These are phyloP conservation scores for Heimioporus sp. DNA, from an alignment of 768 basidiomycete species.

Conservation along the genomic window DNA sequence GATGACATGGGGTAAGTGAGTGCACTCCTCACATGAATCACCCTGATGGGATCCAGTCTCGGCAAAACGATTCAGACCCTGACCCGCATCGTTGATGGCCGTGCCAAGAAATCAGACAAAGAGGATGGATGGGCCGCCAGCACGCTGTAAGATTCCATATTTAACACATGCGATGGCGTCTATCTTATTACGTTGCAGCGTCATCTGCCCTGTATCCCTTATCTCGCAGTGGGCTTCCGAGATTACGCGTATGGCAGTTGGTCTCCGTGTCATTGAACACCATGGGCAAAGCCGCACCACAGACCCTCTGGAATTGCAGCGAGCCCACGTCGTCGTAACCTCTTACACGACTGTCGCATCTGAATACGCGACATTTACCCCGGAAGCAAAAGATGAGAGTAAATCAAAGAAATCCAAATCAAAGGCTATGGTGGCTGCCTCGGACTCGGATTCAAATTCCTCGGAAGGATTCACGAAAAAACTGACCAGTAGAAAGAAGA, in stretches of 20 bases:
- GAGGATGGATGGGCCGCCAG: conserved; percentile 68
- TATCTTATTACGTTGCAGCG: conserved; percentile 42
- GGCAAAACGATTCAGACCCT: conserved; percentile 93
- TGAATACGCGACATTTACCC: conserved; percentile 60
- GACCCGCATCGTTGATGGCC: conserved; percentile 81
- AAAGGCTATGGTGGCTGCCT: conserved; percentile 25
- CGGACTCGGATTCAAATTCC: conserved; percentile 33
- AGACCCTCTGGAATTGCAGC: conserved; percentile 52
- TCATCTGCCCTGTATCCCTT: conserved; percentile 84
- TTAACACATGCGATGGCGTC: not conserved
- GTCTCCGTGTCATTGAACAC: conserved; percentile 73
- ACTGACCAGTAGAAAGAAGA: conserved; percentile 40
- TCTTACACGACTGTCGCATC: conserved; percentile 84
- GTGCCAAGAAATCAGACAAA: conserved; percentile 65
- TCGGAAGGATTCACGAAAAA: conserved; percentile 40
- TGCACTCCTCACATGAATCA: not conserved
- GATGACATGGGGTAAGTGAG: conserved; percentile 80
- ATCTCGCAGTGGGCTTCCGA: conserved; percentile 92
- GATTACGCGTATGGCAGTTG: conserved; percentile 65
- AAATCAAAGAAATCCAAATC: conserved; percentile 44
- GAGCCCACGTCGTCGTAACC: conserved; percentile 76
- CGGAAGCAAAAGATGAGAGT: conserved; percentile 53
- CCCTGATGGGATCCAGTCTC: conserved; percentile 42
- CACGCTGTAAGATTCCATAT: conserved; percentile 55
- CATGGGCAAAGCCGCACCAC: conserved; percentile 76